Percentiles rank a stretch among this genome's conserved stretches.
Conservation (phyloP, 768 basidiomycete genomes). For the Termitomyces sp. region DNA sequence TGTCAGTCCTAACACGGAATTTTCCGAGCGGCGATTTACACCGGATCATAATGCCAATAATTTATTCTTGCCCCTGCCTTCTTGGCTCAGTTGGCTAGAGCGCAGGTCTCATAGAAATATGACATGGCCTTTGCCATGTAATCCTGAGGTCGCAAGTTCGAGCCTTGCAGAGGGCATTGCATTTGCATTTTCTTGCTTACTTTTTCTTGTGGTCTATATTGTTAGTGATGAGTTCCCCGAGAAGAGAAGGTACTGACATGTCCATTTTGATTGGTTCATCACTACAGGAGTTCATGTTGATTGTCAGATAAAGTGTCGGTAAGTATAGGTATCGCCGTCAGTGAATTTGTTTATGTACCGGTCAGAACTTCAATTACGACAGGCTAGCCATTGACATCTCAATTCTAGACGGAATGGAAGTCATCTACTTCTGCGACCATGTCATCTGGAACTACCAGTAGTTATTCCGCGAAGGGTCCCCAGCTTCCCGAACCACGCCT, state of each 20-base stretch:
- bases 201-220: not conserved
- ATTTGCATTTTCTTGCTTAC: conserved; percentile 3
- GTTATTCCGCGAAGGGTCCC: not conserved
- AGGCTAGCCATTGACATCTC: no score
- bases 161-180: conserved; percentile 44
- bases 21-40: not conserved
- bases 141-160: conserved; percentile 56
- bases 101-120: conserved; percentile 48
- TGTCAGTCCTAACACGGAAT: conserved; percentile 13
- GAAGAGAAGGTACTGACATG: not conserved
- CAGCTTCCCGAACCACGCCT: not conserved
- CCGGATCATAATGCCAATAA: no score
- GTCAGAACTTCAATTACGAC: no score
- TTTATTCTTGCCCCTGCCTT: not conserved
- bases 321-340: no score
- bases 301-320: no score
- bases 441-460: not conserved
- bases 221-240: no score
- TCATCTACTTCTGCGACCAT: conserved; percentile 3
- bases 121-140: conserved; percentile 22
- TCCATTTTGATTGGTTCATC: not conserved
- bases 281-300: no score
- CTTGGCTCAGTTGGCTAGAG: conserved; percentile 52
- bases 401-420: not conserved
- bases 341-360: no score